Evolutionary conservation across 1,284 basidiomycete species (phyloP), one percentile per base, ranked within the genome.

Genomic region (Leccinum ambiguum): DNA sequence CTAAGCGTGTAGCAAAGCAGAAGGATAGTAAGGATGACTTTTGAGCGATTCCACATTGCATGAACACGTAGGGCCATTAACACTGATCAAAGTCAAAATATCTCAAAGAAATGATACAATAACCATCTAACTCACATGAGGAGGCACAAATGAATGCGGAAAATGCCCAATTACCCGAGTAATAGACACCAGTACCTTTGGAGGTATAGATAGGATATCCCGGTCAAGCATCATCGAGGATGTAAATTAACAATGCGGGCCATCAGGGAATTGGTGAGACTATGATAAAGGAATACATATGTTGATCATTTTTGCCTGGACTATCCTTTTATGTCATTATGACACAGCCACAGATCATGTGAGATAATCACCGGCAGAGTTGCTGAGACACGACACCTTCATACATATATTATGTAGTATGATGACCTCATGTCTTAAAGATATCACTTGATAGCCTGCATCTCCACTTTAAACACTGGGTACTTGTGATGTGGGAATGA

Each of bases 331-430:
- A 57, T 30, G 26, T 57, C 54, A 57, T 26, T n/a, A 57, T 57
- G 26, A 57, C 54, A 57, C 54, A 57, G 54, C 54, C 54, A 57
- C 54, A 57, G 54, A 57, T 26, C 54, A 30, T 57, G 54, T 14
- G 54, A 57, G 54, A 23, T 57, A 57, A 57, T 23, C 54, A 30
- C 54, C 54, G 26, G 54, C 23, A 30, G 54, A 57, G 54, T 57
- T 57, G 54, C 26, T 30, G 54, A 30, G 54, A 14, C n/a, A 23
- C 21, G 50, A 54, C 50, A 54, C 13, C 54, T 57, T 57, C n/a
- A 48, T 18, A 48, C 45, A 48, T 14, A 48, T 48, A 16, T 21
- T 54, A 23, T 54, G 50, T 23, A 21, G 18, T 54, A 14, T 54
- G 50, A 54, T 23, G 18, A 11, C 50, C 50, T 54, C 11, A 8